Evolutionary conservation across 208 protist species (phyloP), one percentile per base, ranked within the genome.

Genomic region (Acanthamoeba sp.): DNA sequence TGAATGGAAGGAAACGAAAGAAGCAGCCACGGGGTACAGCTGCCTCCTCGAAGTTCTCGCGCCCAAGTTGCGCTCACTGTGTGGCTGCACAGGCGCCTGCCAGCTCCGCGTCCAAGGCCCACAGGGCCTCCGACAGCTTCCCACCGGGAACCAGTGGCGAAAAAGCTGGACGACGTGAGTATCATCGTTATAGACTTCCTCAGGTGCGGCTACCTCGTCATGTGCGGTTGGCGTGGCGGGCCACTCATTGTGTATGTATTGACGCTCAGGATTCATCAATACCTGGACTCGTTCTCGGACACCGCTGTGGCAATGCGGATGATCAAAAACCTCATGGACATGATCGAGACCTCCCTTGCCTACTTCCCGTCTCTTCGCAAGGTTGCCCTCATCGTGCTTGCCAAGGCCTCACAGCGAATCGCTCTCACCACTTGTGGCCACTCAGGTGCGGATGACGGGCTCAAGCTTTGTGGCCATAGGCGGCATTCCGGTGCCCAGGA

Each of bases 161-260:
- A 89, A n/a, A 52, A 62, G 45, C 82, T 89, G 22, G 82, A 89
- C 22, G 82, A 89, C 29, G 82, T 89, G 27, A 66, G 82, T 40
- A 64, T 89, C 29, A 89, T 89, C 7, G n/a, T 52, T 18, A 34
- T 89, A 16, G 38, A 45, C 7, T 80, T 80, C 42, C 5, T 48
- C 4, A 45, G 69, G 69, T 80, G 42, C 29, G 29, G 6, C 48
- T 55, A 20, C 48, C 48, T 55, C 62, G 29, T 22, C 27, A n/a
- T n/a, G n/a, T n/a, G n/a, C n/a, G n/a, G n/a, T n/a, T n/a, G n/a
- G n/a, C n/a, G n/a, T n/a, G n/a, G n/a, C n/a, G n/a, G n/a, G n/a
- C n/a, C n/a, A n/a, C n/a, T n/a, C n/a, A n/a, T n/a, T n/a, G n/a
- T n/a, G n/a, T n/a, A n/a, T n/a, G n/a, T n/a, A n/a, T n/a, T n/a